Conservation (phyloP, 106 monocot genomes). For the Gastrodia elata region DNA sequence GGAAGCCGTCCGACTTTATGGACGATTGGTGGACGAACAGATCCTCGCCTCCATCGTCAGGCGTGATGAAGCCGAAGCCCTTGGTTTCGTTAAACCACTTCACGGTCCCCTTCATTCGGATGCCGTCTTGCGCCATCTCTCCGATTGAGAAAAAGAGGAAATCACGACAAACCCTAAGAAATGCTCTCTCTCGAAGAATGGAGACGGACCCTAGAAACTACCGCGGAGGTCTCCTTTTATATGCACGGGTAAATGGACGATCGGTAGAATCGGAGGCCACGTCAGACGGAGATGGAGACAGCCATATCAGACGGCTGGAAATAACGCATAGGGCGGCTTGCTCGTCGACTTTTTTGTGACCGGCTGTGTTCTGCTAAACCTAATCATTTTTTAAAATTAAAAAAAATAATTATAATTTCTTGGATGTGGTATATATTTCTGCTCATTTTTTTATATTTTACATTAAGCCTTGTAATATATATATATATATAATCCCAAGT, state of each 20-base stretch:
- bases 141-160: neutral
- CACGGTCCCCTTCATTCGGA: conserved; percentile 17
- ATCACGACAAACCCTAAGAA: neutral
- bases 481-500: too few relatives aligned
- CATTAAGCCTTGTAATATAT: too few relatives aligned
- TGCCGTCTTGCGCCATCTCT: conserved; percentile 7
- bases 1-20: conserved; percentile 23
- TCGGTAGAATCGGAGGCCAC: neutral
- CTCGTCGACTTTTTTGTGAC: too few relatives aligned
- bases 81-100: conserved; percentile 24
- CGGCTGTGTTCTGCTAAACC: too few relatives aligned
- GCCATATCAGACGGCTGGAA: neutral
- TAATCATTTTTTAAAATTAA: too few relatives aligned
- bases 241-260: neutral
- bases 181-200: neutral
- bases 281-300: neutral
- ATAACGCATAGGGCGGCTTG: neutral
- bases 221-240: neutral
- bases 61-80: conserved; percentile 25
- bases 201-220: neutral
- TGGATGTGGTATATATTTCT: too few relatives aligned
- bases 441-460: too few relatives aligned
- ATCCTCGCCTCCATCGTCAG: conserved; percentile 19
- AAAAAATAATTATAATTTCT: too few relatives aligned
- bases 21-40: conserved; percentile 29